Conservation (phyloP, 2,329 filamentous ascomycete genomes). For the Fusarium hainanense region DNA sequence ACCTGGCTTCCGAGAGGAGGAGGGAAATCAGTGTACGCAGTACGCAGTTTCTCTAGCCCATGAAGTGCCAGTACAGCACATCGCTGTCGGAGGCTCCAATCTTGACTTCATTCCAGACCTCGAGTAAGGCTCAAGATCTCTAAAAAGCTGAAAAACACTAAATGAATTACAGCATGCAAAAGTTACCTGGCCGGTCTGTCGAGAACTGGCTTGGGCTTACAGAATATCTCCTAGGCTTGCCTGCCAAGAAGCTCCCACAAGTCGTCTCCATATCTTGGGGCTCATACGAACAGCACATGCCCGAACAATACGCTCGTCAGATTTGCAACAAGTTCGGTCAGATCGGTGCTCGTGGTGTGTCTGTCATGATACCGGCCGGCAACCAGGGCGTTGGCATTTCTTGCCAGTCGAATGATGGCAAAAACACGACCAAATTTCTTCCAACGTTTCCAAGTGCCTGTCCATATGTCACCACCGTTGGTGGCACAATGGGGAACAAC, state of each 20-base stretch:
- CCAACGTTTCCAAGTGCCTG: slow-evolving; percentile 56
- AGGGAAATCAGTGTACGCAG: slow-evolving; percentile 55
- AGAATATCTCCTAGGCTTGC: slow-evolving; percentile 66
- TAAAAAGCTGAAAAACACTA: background rate
- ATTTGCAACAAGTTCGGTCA: slow-evolving; percentile 69
- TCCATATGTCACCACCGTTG: slow-evolving; percentile 72
- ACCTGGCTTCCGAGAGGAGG: slow-evolving; percentile 38
- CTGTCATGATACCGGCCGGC: slow-evolving; percentile 73
- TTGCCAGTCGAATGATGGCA: slow-evolving; percentile 53
- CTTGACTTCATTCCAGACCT: slow-evolving; percentile 49
- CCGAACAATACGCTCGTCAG: slow-evolving; percentile 64
- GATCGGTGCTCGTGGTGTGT: slow-evolving; percentile 73
- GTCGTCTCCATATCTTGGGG: slow-evolving; percentile 78
- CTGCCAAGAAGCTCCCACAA: slow-evolving; percentile 66
- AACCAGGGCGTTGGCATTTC: slow-evolving; percentile 58
- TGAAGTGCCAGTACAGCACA: slow-evolving; percentile 50
- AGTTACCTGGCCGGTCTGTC: slow-evolving; percentile 52
- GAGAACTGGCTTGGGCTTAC: slow-evolving; percentile 76
- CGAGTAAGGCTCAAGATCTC: slow-evolving; percentile 45
- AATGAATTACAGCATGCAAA: background rate
- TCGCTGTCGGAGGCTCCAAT: slow-evolving; percentile 49
- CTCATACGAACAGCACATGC: slow-evolving; percentile 73
- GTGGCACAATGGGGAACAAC: slow-evolving; percentile 62
- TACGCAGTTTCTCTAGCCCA: slow-evolving; percentile 51
- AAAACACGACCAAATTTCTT: slow-evolving; percentile 49